Conservation (phyloP, 257 asterid species). For the Oldenlandia corymbosa region DNA sequence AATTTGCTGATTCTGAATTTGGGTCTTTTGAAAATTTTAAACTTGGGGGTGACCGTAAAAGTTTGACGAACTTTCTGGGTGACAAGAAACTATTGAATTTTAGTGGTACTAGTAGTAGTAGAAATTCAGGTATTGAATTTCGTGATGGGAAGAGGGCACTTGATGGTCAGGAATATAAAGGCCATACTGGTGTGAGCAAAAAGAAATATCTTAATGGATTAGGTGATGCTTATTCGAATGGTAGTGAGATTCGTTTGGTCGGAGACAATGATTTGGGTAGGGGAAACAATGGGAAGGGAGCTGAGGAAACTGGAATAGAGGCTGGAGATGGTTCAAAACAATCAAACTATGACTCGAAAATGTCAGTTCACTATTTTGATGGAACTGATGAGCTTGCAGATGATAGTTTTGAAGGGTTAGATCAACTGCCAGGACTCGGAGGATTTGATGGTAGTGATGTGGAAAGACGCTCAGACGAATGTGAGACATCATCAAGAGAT, state of each 20-base stretch:
- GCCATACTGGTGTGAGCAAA: conserved; percentile 2
- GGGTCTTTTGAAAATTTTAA: conserved; percentile 59
- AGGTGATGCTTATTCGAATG: conserved; percentile 23
- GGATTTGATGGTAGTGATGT: conserved; percentile 27
- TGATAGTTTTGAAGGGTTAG: conserved; percentile 21
- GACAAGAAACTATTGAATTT: conserved; percentile 34
- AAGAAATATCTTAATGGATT: conserved; percentile 25
- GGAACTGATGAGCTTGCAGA: conserved; percentile 11
- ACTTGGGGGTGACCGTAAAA: conserved; percentile 48
- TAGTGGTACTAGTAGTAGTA: conserved; percentile 19
- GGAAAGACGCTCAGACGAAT: conserved; percentile 40
- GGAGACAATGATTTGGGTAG: conserved; percentile 27
- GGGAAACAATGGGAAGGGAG: not conserved
- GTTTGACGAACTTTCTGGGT: conserved; percentile 26
- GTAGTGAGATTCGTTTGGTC: conserved; percentile 24
- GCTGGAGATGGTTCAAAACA: conserved; percentile 15
- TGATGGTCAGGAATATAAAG: not conserved
- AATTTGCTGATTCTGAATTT: conserved; percentile 53
- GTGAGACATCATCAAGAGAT: conserved; percentile 41
- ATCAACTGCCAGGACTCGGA: conserved; percentile 18
- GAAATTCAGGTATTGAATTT: conserved; percentile 22
- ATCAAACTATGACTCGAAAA: conserved; percentile 12
- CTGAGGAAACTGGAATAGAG: conserved; percentile 19
- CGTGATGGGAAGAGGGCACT: conserved; percentile 22
- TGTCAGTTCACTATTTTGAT: conserved; percentile 1